Conservation (phyloP, 148 eudicot genomes). For the Nepenthes mirabilis region DNA sequence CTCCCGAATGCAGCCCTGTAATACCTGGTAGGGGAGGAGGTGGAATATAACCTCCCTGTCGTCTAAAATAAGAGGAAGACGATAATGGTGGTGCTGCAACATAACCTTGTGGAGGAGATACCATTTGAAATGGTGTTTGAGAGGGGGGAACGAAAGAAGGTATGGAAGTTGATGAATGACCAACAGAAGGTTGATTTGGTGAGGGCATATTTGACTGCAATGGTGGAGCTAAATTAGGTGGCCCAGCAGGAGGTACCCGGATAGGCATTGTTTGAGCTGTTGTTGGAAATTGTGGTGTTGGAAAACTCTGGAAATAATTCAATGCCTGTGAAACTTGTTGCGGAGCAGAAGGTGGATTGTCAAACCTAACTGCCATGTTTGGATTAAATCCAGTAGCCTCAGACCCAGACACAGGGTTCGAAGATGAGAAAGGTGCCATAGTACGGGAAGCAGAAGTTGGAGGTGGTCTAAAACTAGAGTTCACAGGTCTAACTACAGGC, state of each 20-base stretch:
- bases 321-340: constrained; percentile 19
- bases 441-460: constrained; percentile 17
- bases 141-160: constrained; percentile 26
- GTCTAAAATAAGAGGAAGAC: constrained; percentile 31
- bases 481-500: constrained; percentile 45
- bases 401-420: constrained; percentile 37
- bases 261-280: constrained; percentile 31
- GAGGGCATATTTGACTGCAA: constrained; percentile 31
- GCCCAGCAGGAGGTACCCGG: constrained; percentile 33
- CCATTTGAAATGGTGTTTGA: constrained; percentile 21
- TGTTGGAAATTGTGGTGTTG: constrained; percentile 45
- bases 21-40: constrained; percentile 19
- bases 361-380: constrained; percentile 22
- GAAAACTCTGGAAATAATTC: constrained; percentile 36
- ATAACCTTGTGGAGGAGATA: constrained; percentile 37
- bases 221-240: constrained; percentile 30
- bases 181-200: constrained; percentile 30
- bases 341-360: constrained; percentile 20
- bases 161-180: constrained; percentile 32
- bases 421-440: constrained; percentile 31
- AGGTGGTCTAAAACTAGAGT: constrained; percentile 43
- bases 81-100: constrained; percentile 24
- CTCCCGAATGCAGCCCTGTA: background rate
- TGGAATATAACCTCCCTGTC: constrained; percentile 41
- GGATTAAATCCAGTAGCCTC: constrained; percentile 41